These are phyloP conservation scores for Anaeromyces robustus DNA, from an alignment of 192 early-diverging fungal species.

Conservation along the genomic window DNA sequence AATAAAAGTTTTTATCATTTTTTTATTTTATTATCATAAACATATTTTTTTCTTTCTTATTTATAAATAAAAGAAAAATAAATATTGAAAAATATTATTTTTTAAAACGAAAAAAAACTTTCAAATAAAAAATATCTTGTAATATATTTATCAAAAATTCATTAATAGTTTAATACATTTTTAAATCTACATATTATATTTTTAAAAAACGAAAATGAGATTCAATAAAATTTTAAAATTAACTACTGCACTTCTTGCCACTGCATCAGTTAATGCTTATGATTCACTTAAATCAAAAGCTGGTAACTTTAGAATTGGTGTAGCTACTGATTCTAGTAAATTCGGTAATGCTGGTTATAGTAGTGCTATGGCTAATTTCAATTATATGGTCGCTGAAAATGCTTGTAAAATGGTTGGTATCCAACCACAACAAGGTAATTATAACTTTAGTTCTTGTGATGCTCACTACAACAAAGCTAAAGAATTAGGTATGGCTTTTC, in stretches of 20 bases:
- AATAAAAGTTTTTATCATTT: too few relatives aligned
- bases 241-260: neutral
- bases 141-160: too few relatives aligned
- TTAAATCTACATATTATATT: too few relatives aligned
- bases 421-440: neutral
- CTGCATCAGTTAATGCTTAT: neutral
- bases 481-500: neutral
- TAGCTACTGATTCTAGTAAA: neutral
- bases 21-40: too few relatives aligned
- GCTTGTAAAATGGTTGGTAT: neutral
- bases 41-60: too few relatives aligned
- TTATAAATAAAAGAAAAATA: too few relatives aligned
- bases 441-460: neutral
- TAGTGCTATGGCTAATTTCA: neutral
- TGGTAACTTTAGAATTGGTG: neutral
- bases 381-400: neutral
- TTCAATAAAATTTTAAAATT: neutral
- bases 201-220: neutral
- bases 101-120: too few relatives aligned
- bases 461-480: neutral
- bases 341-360: neutral
- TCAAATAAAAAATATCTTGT: too few relatives aligned
- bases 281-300: neutral
- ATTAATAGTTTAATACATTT: too few relatives aligned
- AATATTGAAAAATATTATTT: too few relatives aligned